phyloP scores from a whole-genome alignment of 257 asterid genomes.

The Ligustrum vulgare region DNA sequence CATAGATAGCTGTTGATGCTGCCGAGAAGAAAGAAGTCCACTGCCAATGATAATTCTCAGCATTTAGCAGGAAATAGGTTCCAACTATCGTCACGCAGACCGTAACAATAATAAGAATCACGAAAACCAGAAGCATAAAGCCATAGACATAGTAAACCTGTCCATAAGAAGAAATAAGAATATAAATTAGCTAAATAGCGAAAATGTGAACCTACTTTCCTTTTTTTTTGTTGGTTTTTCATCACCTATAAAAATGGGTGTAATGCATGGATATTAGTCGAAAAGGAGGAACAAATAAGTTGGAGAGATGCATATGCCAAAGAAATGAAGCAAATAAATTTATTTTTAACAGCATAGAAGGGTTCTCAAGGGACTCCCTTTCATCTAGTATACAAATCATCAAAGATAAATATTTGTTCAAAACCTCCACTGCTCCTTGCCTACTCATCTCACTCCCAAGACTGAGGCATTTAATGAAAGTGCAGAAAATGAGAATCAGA shows the following conservation, averaged over 20 bases:
- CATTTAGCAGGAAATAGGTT: constrained; percentile 64
- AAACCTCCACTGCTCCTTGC: neutral
- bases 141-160: constrained; percentile 74
- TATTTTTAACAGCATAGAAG: neutral
- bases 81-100: constrained; percentile 68
- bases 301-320: neutral
- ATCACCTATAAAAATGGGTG: neutral
- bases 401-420: neutral
- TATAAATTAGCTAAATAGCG: neutral
- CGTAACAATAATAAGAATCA: constrained; percentile 62
- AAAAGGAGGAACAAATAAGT: neutral
- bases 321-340: neutral
- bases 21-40: constrained; percentile 75
- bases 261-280: neutral
- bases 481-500: neutral
- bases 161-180: neutral
- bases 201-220: neutral
- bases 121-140: constrained; percentile 63
- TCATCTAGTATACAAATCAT: neutral
- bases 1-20: constrained; percentile 62
- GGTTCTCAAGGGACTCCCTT: neutral
- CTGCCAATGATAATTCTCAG: constrained; percentile 75
- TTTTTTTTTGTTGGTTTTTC: neutral
- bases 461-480: neutral
- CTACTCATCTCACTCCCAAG: neutral